These are phyloP conservation scores for Solanum corneliomulleri DNA, from an alignment of 257 asterid species.

Conservation along the genomic window DNA sequence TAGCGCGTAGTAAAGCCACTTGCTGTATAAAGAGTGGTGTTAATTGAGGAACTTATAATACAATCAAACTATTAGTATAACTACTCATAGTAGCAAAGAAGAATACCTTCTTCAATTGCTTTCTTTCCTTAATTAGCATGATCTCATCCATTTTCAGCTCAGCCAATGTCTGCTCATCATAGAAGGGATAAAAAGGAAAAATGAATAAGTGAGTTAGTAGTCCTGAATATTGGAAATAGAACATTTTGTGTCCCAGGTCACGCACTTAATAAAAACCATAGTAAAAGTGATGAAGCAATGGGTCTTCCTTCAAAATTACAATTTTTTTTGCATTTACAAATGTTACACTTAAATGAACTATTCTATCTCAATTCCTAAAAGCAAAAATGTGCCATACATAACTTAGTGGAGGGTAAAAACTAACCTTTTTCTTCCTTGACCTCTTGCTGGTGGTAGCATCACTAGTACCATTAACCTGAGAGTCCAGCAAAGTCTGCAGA, in stretches of 20 bases:
- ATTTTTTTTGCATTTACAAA: neutral
- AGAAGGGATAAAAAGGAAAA: neutral
- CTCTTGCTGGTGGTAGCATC: conserved; percentile 33
- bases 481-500: neutral
- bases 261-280: neutral
- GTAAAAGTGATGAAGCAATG: neutral
- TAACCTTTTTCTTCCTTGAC: conserved; percentile 57
- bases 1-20: neutral
- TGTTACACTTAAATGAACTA: neutral
- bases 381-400: neutral
- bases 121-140: conserved; percentile 38
- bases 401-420: neutral
- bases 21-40: neutral
- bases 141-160: conserved; percentile 52
- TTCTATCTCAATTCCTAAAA: neutral
- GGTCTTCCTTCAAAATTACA: neutral
- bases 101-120: conserved; percentile 48
- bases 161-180: conserved; percentile 31
- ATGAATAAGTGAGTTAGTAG: neutral
- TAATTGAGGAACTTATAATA: neutral
- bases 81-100: neutral
- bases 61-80: neutral
- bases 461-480: conserved; percentile 21
- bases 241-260: neutral
- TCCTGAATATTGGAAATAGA: neutral